Base-by-base conservation (phyloP, 805 yeast species). In the Yamadazyma philogaea region DNA sequence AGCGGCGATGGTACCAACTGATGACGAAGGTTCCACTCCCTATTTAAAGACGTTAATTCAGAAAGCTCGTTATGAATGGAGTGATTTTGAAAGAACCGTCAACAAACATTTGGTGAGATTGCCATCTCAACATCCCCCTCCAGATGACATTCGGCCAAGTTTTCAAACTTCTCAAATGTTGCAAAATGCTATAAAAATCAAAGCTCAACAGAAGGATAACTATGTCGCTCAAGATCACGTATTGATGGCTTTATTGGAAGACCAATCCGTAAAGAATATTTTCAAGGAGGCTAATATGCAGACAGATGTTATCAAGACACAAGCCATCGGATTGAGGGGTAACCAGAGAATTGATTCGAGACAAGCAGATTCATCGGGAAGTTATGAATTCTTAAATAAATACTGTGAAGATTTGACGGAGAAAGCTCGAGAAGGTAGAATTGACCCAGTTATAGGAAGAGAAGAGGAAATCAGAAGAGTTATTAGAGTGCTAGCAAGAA, bases 401-500 rank as follows among this genome's bases (percentile, higher is more conserved):
- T 93, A 93, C 63, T 96, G 98, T 46, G 78, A 84, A 51, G 97
- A 93, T 63, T 77, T 93, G 74, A 93, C 99, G 1, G 95, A 87
- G 55, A 81, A 80, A 62, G 99, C 99, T 8, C 75, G 95, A 51
- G 82, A 85, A 59, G 99, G 99, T 59, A 88, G 87, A 61, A 81
- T 93, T 45, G 99, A 93, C 65, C 99, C 99, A 3, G 99, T 93
- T 34, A 93, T 93, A 60, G 99, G 99, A 43, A 85, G 99, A 70
- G 99, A 93, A 64, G 99, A 93, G 66, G 99, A 93, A 69, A 93
- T 93, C 52, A 79, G 98, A 68, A 78, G 97, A 52, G 87, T 96
- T 24, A 91, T 93, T 46, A 79, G 98, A 48, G 96, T 93, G 3
- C 74, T 93, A 47, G 90, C 99, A n/a, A 84, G 99, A 70, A 81